Base-by-base conservation (phyloP, 768 basidiomycete genomes). In the Hortiboletus campestris region DNA sequence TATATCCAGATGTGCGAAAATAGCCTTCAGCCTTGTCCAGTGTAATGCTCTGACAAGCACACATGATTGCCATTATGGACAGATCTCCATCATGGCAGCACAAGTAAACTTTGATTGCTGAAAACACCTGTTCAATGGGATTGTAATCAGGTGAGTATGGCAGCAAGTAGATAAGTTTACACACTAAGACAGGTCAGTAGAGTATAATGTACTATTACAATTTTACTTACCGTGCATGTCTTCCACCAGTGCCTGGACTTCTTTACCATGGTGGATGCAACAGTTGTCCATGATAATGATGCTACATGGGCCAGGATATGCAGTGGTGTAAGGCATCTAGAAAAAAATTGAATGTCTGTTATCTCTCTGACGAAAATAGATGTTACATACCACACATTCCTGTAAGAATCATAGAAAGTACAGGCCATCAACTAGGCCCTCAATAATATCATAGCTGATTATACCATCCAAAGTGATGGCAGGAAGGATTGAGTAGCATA, bases 81-180 rank as follows among this genome's bases (percentile, higher is more conserved):
- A 28, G 13, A 10, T 44, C 28, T 2, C 14, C 6, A 1, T 11
- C 7, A 13, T 49, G 25, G 6, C 11, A 5, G 17, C 17, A 11
- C 10, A 49, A 28, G n/a, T 28, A 49, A 1, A 36, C 2, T 8
- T 49, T 39, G 14, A 44, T 39, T 4, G 47, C 3, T 6, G 36
- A 29, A 36, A 49, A 39, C 3, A 17, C 36, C 70, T 68, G 25
- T 39, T 73, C 66, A 42, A 75, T 73, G 35, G n/a, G n/a, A n/a
- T n/a, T n/a, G n/a, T n/a, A n/a, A n/a, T n/a, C n/a, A n/a, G n/a
- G n/a, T n/a, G n/a, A 35, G 35, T 35, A 35, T 70, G 70, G 68
- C 4, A 67, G 69, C 1, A 72, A 51, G 46, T 60, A 68, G 19
- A 66, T 56, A 13, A 68, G 65, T 11, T 56, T 61, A 36, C 61